Conservation (phyloP, 2,329 filamentous ascomycete species). For the Blastomyces parvus region DNA sequence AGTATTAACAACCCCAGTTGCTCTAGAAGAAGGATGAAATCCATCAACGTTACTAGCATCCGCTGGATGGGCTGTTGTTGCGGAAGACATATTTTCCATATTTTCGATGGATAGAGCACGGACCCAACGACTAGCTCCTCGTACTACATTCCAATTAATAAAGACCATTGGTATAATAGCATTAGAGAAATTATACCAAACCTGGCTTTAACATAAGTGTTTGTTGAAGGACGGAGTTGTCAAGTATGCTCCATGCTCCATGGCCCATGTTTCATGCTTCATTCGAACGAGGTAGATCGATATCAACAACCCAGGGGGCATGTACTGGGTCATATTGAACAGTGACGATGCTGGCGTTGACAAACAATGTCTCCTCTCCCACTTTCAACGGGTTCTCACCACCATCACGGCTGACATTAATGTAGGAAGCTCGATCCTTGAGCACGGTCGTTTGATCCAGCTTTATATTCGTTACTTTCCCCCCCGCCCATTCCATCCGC, state of each 20-base stretch:
- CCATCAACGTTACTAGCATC: background rate
- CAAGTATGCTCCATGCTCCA: background rate
- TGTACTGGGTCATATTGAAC: constrained; percentile 41
- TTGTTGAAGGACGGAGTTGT: background rate
- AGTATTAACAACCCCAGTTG: background rate
- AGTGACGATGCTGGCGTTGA: constrained; percentile 51
- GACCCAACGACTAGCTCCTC: background rate
- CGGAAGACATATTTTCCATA: background rate
- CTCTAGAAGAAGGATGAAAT: background rate
- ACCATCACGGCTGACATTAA: constrained; percentile 27
- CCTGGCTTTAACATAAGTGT: background rate
- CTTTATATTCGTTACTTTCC: constrained; percentile 16
- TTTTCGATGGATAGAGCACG: background rate
- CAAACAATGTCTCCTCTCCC: constrained; percentile 47
- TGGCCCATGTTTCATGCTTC: background rate
- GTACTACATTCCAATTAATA: background rate
- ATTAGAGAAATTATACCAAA: constrained; percentile 1
- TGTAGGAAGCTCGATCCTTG: constrained; percentile 25
- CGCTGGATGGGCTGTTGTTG: background rate
- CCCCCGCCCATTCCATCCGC: constrained; percentile 23
- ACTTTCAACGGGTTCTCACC: constrained; percentile 27
- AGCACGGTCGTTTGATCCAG: constrained; percentile 24
- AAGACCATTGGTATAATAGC: background rate
- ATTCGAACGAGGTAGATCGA: constrained; percentile 36
- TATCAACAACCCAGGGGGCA: constrained; percentile 48